These are phyloP conservation scores for Macaranga tanarius DNA, from an alignment of 441 rosid genomes.

Conservation along the genomic window DNA sequence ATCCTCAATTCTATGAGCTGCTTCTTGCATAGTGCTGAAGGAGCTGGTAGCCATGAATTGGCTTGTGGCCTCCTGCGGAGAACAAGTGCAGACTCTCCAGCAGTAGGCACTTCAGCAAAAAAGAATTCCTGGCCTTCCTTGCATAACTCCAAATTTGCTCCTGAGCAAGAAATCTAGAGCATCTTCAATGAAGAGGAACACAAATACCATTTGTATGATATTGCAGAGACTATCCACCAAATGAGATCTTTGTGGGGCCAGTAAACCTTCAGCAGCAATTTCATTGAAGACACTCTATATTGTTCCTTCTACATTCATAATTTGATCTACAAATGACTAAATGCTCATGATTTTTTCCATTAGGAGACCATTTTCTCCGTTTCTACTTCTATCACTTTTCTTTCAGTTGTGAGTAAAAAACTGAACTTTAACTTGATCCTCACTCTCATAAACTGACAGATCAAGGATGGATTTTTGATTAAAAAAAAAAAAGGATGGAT, in stretches of 20 bases:
- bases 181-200: constrained; percentile 21
- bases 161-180: constrained; percentile 18
- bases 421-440: neutral
- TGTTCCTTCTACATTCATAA: constrained; percentile 8
- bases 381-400: neutral
- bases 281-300: constrained; percentile 9
- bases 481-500: constrained; percentile 14
- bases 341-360: neutral
- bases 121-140: constrained; percentile 18
- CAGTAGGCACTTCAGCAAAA: neutral
- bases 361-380: constrained; percentile 8
- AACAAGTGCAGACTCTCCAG: no score
- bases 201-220: constrained; percentile 6
- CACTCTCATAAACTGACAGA: neutral
- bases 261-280: constrained; percentile 13
- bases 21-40: no score
- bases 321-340: constrained; percentile 11
- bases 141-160: neutral
- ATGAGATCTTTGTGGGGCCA: constrained; percentile 1
- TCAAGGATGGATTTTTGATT: constrained; percentile 20
- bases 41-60: no score
- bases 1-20: no score
- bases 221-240: neutral
- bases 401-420: no score
- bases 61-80: no score